Base-by-base conservation (phyloP, 768 basidiomycete species). In the Rhizopogon rudus region DNA sequence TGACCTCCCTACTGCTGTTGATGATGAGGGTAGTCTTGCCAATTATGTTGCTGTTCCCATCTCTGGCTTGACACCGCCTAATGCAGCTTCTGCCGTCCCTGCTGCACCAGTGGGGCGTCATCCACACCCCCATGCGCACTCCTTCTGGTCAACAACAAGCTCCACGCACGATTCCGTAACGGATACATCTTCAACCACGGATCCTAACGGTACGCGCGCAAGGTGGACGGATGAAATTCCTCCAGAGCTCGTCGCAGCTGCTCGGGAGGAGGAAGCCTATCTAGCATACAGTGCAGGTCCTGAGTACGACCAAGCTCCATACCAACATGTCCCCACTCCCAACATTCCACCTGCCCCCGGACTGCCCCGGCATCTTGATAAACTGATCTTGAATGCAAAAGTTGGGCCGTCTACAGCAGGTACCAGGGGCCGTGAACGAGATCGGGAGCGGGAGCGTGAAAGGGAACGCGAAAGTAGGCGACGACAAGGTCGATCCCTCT, bases 21-120 rank as follows among this genome's bases (percentile, higher is more conserved):
- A 94, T 66, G 94, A 98, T 67, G 90, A 93, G 63, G 96, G 96
- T 33, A 88, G 88, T 28, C 77, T 98, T 44, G 92, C 96, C 52
- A 98, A 98, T 73, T 98, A 96, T 67, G 86, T 98, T 55, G 85
- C 87, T 43, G 65, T 73, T 49, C 60, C 69, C 1, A 67, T 71
- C 37, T 72, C 69, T 53, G 69, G 65, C 20, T 48, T 68, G 22
- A 67, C 71, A 6, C 72, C 69, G 0, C 68, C 69, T 44, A 65
- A 61, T 13, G 59, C 67, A 16, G 70, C 70, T 13, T 70, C 70
- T 35, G 67, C 65, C 12, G 74, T 71, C 46, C 68, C 75, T n/a
- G 71, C 72, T 37, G 61, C 65, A 40, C 63, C 66, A 22, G 54
- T 55, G 20, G 71, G 67, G 49, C 67, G 65, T 4, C 25, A 25